Conservation (phyloP, 805 yeast species). For the Hemisphaericaspora nanyangensis region DNA sequence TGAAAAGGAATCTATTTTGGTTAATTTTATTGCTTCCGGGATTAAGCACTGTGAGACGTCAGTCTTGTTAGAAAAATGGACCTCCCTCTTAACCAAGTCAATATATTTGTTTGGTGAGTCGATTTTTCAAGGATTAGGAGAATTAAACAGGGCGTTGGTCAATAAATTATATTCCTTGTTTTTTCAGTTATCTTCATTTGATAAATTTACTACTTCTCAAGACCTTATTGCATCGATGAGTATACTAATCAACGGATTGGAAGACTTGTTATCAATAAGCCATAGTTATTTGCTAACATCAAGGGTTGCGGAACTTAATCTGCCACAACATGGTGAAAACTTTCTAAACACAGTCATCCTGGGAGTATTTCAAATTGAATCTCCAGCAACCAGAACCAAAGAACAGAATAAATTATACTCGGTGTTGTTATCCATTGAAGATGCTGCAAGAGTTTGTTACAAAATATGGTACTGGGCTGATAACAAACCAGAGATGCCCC, state of each 20-base stretch:
- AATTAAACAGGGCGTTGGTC: slow-evolving; percentile 50
- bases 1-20: slow-evolving; percentile 26
- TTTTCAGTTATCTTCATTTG: slow-evolving; percentile 16
- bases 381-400: slow-evolving; percentile 49
- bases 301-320: no score
- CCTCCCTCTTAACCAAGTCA: slow-evolving; percentile 48
- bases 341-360: slow-evolving; percentile 67
- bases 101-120: slow-evolving; percentile 48
- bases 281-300: slow-evolving; percentile 51
- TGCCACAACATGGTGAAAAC: slow-evolving; percentile 19
- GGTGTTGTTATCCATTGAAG: slow-evolving; percentile 60
- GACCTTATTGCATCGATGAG: slow-evolving; percentile 42
- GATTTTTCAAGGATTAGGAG: slow-evolving; percentile 53
- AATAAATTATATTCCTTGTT: slow-evolving; percentile 34
- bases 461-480: slow-evolving; percentile 74
- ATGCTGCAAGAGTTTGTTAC: slow-evolving; percentile 51
- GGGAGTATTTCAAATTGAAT: slow-evolving; percentile 74
- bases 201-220: slow-evolving; percentile 11
- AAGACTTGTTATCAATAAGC: slow-evolving; percentile 56
- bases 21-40: slow-evolving; percentile 49
- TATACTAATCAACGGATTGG: slow-evolving; percentile 57
- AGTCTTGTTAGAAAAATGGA: slow-evolving; percentile 44
- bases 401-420: slow-evolving; percentile 53
- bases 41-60: slow-evolving; percentile 43
- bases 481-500: slow-evolving; percentile 16